Evolutionary conservation across 257 asterid genomes (phyloP).

Genomic region (Ocimum tenuiflorum): DNA sequence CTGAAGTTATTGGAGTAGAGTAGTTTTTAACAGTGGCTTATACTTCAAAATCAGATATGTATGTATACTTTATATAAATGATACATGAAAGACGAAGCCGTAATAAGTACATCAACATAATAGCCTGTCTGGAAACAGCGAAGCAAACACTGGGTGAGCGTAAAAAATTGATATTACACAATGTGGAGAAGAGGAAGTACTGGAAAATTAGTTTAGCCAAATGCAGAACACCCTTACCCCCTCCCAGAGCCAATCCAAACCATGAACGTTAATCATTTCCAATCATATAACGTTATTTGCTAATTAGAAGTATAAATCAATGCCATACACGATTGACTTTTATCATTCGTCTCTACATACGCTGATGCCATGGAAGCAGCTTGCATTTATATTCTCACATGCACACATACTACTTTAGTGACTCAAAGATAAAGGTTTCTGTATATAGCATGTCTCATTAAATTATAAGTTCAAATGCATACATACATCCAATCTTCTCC

Average conservation of each 20-base stretch:
- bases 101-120: not conserved
- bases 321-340: not conserved
- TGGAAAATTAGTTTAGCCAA: not conserved
- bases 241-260: not conserved
- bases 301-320: not conserved
- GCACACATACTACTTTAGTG: not conserved
- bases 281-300: not conserved
- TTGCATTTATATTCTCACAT: not conserved
- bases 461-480: not conserved
- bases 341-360: not conserved
- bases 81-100: not conserved
- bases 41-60: not conserved
- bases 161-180: not conserved
- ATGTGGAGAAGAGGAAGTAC: not conserved
- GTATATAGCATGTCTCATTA: not conserved
- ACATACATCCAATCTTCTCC: slow-evolving; percentile 85
- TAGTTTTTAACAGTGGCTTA: not conserved
- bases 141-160: not conserved
- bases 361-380: not conserved
- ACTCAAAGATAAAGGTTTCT: not conserved
- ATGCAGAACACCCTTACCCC: not conserved
- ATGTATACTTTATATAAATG: not conserved
- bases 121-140: not conserved
- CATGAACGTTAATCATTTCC: not conserved
- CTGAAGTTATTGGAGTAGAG: not conserved